Percentiles rank a stretch among this genome's conserved stretches.
These are phyloP conservation scores for Colletotrichum sp. DNA, from an alignment of 2,329 filamentous ascomycete species.

Conservation along the genomic window DNA sequence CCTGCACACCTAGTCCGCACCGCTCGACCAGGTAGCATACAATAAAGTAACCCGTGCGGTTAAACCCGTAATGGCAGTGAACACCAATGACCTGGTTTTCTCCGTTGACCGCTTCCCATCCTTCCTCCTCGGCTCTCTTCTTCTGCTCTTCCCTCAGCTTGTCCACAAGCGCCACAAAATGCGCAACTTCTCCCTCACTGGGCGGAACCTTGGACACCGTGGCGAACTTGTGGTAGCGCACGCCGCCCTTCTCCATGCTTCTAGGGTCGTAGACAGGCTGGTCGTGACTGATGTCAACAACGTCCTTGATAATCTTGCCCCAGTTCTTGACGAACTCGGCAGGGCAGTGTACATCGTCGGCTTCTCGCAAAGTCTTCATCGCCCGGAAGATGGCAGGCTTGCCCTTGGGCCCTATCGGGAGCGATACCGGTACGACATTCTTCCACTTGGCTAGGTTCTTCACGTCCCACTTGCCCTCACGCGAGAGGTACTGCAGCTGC, in stretches of 20 bases:
- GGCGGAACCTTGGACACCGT: conserved; percentile 93
- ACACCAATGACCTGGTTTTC: conserved; percentile 70
- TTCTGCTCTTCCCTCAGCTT: conserved; percentile 62
- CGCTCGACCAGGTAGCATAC: conserved; percentile 89
- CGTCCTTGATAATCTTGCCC: conserved; percentile 70
- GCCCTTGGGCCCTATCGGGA: conserved; percentile 65
- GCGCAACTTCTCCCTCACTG: conserved; percentile 54
- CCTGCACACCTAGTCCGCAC: conserved; percentile 72
- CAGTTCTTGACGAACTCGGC: conserved; percentile 72
- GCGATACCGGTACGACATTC: conserved; percentile 77
- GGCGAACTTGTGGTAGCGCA: conserved; percentile 84
- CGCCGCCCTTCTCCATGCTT: conserved; percentile 68
- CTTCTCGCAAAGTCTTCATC: conserved; percentile 91
- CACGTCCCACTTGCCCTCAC: conserved; percentile 95
- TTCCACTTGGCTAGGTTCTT: conserved; percentile 96
- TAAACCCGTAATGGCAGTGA: conserved; percentile 96
- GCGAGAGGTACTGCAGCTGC: conserved; percentile 89
- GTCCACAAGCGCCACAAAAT: conserved; percentile 63
- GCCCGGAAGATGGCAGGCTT: conserved; percentile 73
- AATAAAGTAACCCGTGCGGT: conserved; percentile 90
- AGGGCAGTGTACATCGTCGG: conserved; percentile 83
- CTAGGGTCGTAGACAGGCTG: conserved; percentile 86
- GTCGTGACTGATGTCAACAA: conserved; percentile 92
- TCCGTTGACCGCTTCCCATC: conserved; percentile 42
- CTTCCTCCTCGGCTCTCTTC: conserved; percentile 46